Base-by-base conservation (phyloP, 1,139 yeast genomes). In the Candida glucosophila region DNA sequence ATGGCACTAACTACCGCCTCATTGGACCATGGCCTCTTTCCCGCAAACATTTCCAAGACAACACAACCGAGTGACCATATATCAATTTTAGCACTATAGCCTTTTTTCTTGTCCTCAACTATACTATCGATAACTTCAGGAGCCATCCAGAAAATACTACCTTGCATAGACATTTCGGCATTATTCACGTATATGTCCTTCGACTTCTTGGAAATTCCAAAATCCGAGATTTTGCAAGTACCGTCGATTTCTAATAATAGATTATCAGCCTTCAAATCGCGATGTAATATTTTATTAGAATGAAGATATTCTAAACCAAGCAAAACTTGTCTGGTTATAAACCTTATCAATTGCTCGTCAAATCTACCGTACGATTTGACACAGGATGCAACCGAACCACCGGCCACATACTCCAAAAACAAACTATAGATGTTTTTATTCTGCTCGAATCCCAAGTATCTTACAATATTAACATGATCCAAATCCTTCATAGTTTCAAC, bases 101-200 rank as follows among this genome's bases (percentile, higher is more conserved):
- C 97, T 47, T 80, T 94, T 38, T 79, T 81, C 29, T 76, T 78
- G 41, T 80, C 81, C 42, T 71, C 77, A 4, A 74, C 76, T 19
- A 74, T 76, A 39, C 77, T 77, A 45, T 82, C 85, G 30, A 92
- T 86, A 33, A 92, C 95, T 49, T 92, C 99, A 0, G 99, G 99
- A 0, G 99, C 99, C 98, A 92, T 92, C 98, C 98, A 92, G 49
- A 88, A 92, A 3, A 92, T 88, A 0, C 98, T 88, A 12, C 99
- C 99, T 53, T 92, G 95, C 90, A 80, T 81, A 9, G 97, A 88
- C 94, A 88, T 83, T 32, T 85, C 95, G 2, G 95, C 88, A 41
- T 83, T 78, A 45, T 90, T 88, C 14, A 82, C 77, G 49, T 90
- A 90, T 21, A 90, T 83, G 47, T 90, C 90, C 35, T 74, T 70